Base-by-base conservation (phyloP, 1,284 basidiomycete genomes). In the Moesziomyces antarcticus region DNA sequence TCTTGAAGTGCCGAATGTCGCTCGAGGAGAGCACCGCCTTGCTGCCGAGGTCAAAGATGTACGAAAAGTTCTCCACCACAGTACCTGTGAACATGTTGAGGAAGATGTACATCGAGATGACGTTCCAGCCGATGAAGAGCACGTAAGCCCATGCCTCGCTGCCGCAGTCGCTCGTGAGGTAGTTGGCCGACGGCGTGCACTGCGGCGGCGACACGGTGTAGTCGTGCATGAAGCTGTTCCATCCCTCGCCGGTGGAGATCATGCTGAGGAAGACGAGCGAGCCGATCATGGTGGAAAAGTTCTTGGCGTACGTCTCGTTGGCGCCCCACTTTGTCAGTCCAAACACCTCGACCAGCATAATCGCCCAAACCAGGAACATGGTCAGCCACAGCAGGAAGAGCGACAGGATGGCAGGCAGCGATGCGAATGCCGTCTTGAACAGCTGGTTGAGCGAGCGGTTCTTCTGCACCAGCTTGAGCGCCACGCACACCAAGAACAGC, bases 1-100 rank as follows among this genome's bases (percentile, higher is more conserved):
- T 92, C 87, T 99, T 99, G 89, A 94, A 98, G 1, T 90, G 51
- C 3, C 84, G 75, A 58, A 85, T 82, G 55, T 83, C 78, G 76
- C 93, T 91, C 49, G 96, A 89, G 22, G 91, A 92, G 46, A 98
- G 90, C 0, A 91, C 90, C 57, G 90, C 91, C 27, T 90, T 89
- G n/a, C 91, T 91, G 21, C 92, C 91, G 7, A 92, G 89, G 54
- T 97, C 94, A 85, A 95, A 96, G 10, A 98, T 93, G 84, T 96
- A 97, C 21, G 93, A 93, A 84, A 99, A 98, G 81, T 92, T 97
- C 84, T 98, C 92, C 78, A 98, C 94, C 59, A 98, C 92, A 69
- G 95, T 93, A 91, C 91, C 91, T 88, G 75, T 68, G 45, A 78
- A 59, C 60, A 79, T 91, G 86, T 97, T 97, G 77, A 93, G 89